phyloP scores from a whole-genome alignment of 106 monocot genomes.

The Dendrobium catenatum region DNA sequence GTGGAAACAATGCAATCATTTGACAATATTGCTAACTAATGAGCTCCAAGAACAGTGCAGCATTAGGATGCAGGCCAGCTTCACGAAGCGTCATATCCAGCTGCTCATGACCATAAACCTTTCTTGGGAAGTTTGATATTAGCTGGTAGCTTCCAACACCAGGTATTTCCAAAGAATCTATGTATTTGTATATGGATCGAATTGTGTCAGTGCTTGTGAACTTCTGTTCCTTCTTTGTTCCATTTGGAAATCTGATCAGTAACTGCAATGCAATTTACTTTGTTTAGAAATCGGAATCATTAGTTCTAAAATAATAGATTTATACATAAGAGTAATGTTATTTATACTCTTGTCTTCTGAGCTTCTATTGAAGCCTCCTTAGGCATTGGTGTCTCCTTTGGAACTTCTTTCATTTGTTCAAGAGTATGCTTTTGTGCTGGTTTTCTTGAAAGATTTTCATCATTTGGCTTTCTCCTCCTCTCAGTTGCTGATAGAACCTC shows the following conservation, averaged over 20 bases:
- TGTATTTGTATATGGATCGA: conserved; percentile 33
- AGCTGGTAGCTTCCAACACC: conserved; percentile 35
- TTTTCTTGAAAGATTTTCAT: neutral
- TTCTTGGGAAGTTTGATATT: conserved; percentile 36
- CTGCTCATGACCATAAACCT: conserved; percentile 39
- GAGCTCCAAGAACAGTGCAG: conserved; percentile 39
- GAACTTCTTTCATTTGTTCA: conserved; percentile 4
- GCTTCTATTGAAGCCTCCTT: conserved; percentile 12
- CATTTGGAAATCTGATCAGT: conserved; percentile 45
- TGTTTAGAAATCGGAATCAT: neutral
- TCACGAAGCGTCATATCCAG: conserved; percentile 38
- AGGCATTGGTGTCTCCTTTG: neutral
- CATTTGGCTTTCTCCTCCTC: neutral
- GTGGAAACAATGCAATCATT: conserved; percentile 11
- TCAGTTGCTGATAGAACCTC: neutral
- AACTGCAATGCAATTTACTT: conserved; percentile 22
- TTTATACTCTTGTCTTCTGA: conserved; percentile 15
- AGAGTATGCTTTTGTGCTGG: neutral
- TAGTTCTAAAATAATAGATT: too few relatives aligned
- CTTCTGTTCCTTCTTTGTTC: conserved; percentile 25
- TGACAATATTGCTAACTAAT: neutral
- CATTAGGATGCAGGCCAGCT: conserved; percentile 45
- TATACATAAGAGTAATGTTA: neutral
- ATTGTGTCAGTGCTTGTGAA: conserved; percentile 40
- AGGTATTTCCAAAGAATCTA: conserved; percentile 38